Percentiles rank a stretch among this genome's conserved stretches.
These are phyloP conservation scores for Magnaporthiopsis poae DNA, from an alignment of 2,329 filamentous ascomycete species.

Conservation along the genomic window DNA sequence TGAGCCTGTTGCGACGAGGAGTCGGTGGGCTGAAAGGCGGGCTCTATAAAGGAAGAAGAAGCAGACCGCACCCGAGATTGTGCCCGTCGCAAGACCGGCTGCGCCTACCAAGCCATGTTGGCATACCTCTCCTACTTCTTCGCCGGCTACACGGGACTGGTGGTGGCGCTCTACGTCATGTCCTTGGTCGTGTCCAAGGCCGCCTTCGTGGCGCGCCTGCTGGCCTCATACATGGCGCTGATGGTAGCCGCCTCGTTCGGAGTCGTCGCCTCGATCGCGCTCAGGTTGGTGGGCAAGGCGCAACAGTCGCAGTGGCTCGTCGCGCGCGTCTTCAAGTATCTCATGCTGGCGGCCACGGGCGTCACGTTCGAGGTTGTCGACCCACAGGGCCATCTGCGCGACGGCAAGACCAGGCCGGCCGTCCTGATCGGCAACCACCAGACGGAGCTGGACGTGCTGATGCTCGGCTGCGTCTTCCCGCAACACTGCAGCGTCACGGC, in stretches of 20 bases:
- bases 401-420: constrained; percentile 54
- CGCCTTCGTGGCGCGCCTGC: constrained; percentile 58
- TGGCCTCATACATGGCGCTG: constrained; percentile 56
- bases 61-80: neutral
- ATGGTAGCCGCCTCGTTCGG: constrained; percentile 59
- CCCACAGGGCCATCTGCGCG: constrained; percentile 50
- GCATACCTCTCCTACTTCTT: constrained; percentile 35
- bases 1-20: neutral
- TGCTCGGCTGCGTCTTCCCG: constrained; percentile 83
- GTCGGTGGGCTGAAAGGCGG: neutral
- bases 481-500: constrained; percentile 86
- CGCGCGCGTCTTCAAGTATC: constrained; percentile 67
- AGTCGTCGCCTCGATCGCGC: constrained; percentile 59
- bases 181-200: constrained; percentile 48
- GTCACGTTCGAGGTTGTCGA: constrained; percentile 69
- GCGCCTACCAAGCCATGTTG: neutral
- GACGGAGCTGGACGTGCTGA: constrained; percentile 85
- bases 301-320: constrained; percentile 78
- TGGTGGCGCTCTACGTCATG: constrained; percentile 50
- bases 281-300: constrained; percentile 62
- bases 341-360: constrained; percentile 66
- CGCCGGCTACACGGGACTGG: constrained; percentile 41
- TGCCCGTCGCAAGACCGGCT: neutral
- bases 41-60: neutral
- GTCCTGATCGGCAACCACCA: constrained; percentile 95